Base-by-base conservation (phyloP, 2,329 filamentous ascomycete species). In the Ramularia collo-cygni region DNA sequence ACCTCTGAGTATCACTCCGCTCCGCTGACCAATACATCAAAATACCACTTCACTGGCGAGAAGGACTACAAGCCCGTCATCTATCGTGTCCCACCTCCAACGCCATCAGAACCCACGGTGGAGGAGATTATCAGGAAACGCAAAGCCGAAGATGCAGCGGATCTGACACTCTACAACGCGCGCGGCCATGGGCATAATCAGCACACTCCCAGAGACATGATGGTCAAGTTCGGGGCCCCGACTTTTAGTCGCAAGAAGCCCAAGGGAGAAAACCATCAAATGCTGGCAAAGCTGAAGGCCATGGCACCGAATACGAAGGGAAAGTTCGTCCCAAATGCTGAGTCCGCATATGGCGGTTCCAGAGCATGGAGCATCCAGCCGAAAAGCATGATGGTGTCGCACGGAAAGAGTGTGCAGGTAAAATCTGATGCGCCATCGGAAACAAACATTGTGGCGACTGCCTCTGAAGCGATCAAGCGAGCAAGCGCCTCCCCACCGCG, bases 11-110 rank as follows among this genome's bases (percentile, higher is more conserved):
- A 47, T 37, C 42, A 52, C 24, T 43, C 28, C 13, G 35, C 42
- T 18, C 31, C 35, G 8, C 19, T 44, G 1, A 34, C 28, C 10
- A 53, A 50, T 31, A 49, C 42, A 6, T 42, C 43, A n/a, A 40
- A 37, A 6, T 59, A 61, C 41, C 44, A 43, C 32, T 57, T 61
- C 47, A 52, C 41, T 2, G 58, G 58, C 13, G 52, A 55, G 18
- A 47, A 46, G 12, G 43, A 51, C 28, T 57, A 45, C 36, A 29
- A 40, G 26, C 50, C 55, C 2, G 40, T 56, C 33, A 32, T 48
- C 39, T 58, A 58, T 39, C 40, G 37, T 9, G 27, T 38, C 33
- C 13, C 18, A 8, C 12, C 38, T 38, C 13, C 18, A 8, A 13
- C 38, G 37, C 30, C 35, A 29, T 35, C 37, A 28, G 28, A 27